Evolutionary conservation across 768 basidiomycete genomes (phyloP).

Genomic region (Termitomyces sp.): DNA sequence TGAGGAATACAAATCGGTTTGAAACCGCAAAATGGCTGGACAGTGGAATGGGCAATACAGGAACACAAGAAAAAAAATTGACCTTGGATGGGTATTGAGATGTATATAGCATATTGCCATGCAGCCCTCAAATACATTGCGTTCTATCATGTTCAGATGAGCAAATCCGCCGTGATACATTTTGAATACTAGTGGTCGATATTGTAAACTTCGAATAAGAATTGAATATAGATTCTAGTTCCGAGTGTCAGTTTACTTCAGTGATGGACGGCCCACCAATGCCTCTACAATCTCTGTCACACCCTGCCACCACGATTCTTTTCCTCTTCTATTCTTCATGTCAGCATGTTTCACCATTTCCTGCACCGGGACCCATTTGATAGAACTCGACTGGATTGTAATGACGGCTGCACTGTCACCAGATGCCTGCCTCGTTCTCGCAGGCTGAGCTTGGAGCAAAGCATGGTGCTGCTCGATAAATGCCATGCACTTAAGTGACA

Average conservation of each 20-base stretch:
- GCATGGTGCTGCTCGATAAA: constrained; percentile 87
- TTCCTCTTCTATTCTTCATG: constrained; percentile 85
- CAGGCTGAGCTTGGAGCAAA: constrained; percentile 42
- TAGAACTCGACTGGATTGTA: constrained; percentile 78
- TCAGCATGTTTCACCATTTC: constrained; percentile 88
- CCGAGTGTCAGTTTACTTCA: constrained; percentile 33
- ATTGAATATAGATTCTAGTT: constrained; percentile 3
- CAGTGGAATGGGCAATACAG: too few relatives aligned
- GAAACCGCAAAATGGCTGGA: too few relatives aligned
- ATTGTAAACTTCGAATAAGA: too few relatives aligned
- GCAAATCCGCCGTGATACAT: too few relatives aligned
- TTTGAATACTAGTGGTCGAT: too few relatives aligned
- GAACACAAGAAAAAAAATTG: too few relatives aligned
- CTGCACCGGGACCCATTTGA: constrained; percentile 80
- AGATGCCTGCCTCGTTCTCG: constrained; percentile 50
- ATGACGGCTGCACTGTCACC: constrained; percentile 82
- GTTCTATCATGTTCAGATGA: too few relatives aligned
- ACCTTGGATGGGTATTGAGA: too few relatives aligned
- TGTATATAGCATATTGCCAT: too few relatives aligned
- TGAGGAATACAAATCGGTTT: too few relatives aligned
- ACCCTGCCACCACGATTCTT: constrained; percentile 72
- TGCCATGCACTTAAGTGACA: constrained; percentile 89
- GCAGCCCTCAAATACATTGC: too few relatives aligned
- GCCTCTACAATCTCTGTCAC: constrained; percentile 73
- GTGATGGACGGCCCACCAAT: constrained; percentile 62